These are phyloP conservation scores for Blastobotrys indianensis DNA, from an alignment of 1,139 yeast species.

Conservation along the genomic window DNA sequence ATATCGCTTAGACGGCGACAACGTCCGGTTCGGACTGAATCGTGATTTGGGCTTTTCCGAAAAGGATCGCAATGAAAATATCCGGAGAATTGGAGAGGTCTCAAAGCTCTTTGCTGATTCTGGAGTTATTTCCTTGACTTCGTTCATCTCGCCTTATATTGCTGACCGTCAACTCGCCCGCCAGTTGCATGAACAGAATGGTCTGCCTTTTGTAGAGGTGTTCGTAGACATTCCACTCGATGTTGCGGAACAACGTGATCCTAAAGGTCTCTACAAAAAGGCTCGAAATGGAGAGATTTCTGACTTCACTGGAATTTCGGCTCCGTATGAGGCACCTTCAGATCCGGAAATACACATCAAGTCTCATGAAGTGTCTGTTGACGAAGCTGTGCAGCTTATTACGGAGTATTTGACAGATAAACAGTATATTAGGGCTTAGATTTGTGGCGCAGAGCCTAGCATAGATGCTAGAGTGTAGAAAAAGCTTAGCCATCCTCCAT, in stretches of 20 bases:
- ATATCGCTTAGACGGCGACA: constrained; percentile 92
- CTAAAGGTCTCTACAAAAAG: constrained; percentile 92
- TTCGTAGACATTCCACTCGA: constrained; percentile 87
- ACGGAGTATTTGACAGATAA: constrained; percentile 59
- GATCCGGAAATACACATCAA: constrained; percentile 75
- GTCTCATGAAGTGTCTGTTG: constrained; percentile 65
- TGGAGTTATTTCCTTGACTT: constrained; percentile 75
- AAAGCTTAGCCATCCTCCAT: not conserved
- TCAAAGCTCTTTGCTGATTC: constrained; percentile 90
- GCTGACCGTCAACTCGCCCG: constrained; percentile 82
- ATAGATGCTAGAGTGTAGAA: too few species aligned
- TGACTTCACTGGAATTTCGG: constrained; percentile 92
- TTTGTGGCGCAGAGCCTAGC: too few species aligned
- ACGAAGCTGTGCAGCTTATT: constrained; percentile 73
- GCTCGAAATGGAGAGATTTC: constrained; percentile 92
- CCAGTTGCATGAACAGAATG: constrained; percentile 67
- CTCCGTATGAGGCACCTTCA: constrained; percentile 92
- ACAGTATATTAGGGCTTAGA: constrained; percentile 18
- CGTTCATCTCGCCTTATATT: constrained; percentile 87
- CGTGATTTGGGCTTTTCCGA: constrained; percentile 92
- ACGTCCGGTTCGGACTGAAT: constrained; percentile 87
- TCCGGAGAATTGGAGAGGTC: constrained; percentile 90
- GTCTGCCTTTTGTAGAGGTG: constrained; percentile 82
- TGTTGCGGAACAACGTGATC: constrained; percentile 94
- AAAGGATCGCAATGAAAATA: constrained; percentile 87